These are phyloP conservation scores for Botrytis deweyae DNA, from an alignment of 2,329 filamentous ascomycete genomes.

Conservation along the genomic window DNA sequence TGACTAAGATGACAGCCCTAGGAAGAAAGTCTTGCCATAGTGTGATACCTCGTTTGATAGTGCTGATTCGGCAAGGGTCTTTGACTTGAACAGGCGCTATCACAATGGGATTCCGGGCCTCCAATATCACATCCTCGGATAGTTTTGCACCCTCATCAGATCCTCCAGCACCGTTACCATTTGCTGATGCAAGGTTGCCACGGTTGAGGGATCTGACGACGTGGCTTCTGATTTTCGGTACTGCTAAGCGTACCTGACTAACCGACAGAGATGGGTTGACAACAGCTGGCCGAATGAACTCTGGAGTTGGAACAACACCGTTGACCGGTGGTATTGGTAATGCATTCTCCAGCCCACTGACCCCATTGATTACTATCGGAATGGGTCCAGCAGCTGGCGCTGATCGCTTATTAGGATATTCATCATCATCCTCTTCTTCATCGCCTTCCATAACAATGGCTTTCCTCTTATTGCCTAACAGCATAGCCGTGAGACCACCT, in stretches of 20 bases:
- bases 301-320: slow-evolving; percentile 68
- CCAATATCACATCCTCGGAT: slow-evolving; percentile 73
- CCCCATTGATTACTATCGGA: slow-evolving; percentile 72
- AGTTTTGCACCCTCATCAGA: slow-evolving; percentile 61
- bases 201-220: slow-evolving; percentile 80
- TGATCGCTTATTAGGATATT: slow-evolving; percentile 58
- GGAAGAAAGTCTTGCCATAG: slow-evolving; percentile 96
- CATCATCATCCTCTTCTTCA: slow-evolving; percentile 61
- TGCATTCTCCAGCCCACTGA: slow-evolving; percentile 76
- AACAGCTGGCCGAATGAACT: slow-evolving; percentile 84
- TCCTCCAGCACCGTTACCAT: slow-evolving; percentile 42
- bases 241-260: slow-evolving; percentile 80
- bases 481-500: slow-evolving; percentile 79
- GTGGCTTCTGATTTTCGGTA: slow-evolving; percentile 80
- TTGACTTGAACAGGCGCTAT: slow-evolving; percentile 57
- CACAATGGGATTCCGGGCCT: slow-evolving; percentile 77
- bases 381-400: slow-evolving; percentile 63
- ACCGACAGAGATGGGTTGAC: slow-evolving; percentile 78
- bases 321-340: slow-evolving; percentile 58
- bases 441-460: slow-evolving; percentile 61
- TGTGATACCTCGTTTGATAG: slow-evolving; percentile 74
- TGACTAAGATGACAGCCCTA: slow-evolving; percentile 80
- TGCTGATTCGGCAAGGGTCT: slow-evolving; percentile 81
- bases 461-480: slow-evolving; percentile 93
- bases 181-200: slow-evolving; percentile 48